Evolutionary conservation across 164 flowering plant species (phyloP), one percentile per base, ranked within the genome.

Genomic region (Tinospora cordifolia): DNA sequence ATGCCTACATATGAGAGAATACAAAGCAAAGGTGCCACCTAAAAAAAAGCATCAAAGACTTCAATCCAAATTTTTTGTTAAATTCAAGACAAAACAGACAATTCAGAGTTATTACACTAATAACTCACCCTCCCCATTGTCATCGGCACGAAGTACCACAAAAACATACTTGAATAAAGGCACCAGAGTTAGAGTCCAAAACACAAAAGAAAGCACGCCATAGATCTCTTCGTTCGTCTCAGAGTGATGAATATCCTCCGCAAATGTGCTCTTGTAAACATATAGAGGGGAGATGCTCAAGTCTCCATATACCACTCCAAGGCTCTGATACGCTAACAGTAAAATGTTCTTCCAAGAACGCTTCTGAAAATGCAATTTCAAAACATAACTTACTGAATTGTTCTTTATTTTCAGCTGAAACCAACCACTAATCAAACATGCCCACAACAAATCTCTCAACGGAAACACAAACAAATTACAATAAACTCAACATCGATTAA

Each of bases 301-400:
- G 85, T 91, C 95, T 8, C 97, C 97, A 79, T 91, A 91, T 5
- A 91, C 95, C 30, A 91, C 97, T 14, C 97, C 97, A 57, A 91
- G 88, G 75, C 90, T 89, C 75, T 91, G 97, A 76, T 91, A 91
- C 62, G 97, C 90, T 69, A 91, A 74, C 25, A 88, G 74, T 80
- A 89, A 64, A 40, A 76, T 27, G 0, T 82, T 83, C 86, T 79
- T 89, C 95, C 97, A 89, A 70, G 95, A 88, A 8, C 83, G 87
- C 84, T 87, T 84, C 95, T 88, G 86, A 60, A 77, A 81, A 24
- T 41, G 46, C 13, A 44, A 3, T 17, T 21, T 44, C 13, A 21
- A 30, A n/a, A n/a, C n/a, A n/a, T n/a, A n/a, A n/a, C n/a, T 24
- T 69, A 14, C 13, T 65, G 38, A 51, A 40, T 21, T 49, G 36